Conservation (phyloP, 148 eudicot species). For the Chenopodium berlandieri region DNA sequence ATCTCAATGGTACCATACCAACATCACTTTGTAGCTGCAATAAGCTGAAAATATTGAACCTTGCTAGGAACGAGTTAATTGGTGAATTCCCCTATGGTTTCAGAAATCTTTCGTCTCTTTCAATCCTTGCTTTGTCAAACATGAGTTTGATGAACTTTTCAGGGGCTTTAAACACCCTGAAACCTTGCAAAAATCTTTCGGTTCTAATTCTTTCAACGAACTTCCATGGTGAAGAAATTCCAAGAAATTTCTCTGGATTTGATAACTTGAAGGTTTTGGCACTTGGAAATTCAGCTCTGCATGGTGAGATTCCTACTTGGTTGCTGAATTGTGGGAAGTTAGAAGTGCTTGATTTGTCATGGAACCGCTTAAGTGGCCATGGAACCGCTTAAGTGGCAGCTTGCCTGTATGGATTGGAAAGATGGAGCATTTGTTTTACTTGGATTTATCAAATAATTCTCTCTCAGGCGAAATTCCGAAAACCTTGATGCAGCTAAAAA, state of each 20-base stretch:
- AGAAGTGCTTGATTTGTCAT: neutral
- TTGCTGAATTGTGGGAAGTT: neutral
- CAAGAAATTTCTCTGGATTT: neutral
- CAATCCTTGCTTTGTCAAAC: neutral
- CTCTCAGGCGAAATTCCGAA: neutral
- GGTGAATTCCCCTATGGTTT: neutral
- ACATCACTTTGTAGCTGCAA: neutral
- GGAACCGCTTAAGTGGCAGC: neutral
- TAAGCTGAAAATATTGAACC: neutral
- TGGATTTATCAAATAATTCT: neutral
- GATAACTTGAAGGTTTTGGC: neutral
- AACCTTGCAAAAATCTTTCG: neutral
- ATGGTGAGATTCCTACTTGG: neutral
- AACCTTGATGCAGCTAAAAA: neutral
- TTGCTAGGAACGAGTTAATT: neutral
- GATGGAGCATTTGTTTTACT: neutral
- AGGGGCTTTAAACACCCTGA: neutral
- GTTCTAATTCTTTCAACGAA: neutral
- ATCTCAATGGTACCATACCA: neutral
- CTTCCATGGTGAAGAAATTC: neutral
- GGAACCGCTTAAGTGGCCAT: neutral
- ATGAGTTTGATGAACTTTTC: neutral
- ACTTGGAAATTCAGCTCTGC: neutral
- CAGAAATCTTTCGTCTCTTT: neutral
- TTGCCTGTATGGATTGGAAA: neutral